Base-by-base conservation (phyloP, 192 early-diverging fungal genomes). In the Phycomyces nitens region DNA sequence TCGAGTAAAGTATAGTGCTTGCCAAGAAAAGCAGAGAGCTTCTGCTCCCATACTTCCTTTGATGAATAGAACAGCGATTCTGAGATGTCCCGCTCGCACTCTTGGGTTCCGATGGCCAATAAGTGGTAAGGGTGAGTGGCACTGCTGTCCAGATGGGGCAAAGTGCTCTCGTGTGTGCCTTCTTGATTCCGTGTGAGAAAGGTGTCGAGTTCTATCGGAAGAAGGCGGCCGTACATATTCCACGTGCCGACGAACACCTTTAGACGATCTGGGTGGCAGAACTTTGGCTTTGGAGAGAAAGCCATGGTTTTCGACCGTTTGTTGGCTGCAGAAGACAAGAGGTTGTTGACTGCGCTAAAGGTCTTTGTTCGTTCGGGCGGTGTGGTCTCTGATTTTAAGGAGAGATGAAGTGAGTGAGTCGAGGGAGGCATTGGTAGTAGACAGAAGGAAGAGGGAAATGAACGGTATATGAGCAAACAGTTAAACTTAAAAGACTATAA, bases 211-310 rank as follows among this genome's bases (percentile, higher is more conserved):
- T 75, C 77, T 14, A 76, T 69, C 2, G 43, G 70, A 21, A 68
- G 26, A 21, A 79, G 59, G 15, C 72, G 70, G 0, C 79, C 79
- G 60, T 75, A 77, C 81, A 83, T 83, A 50, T 83, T 83, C 81
- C 81, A 83, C 11, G 81, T 83, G 23, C 81, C 81, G 11, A 83
- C 66, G 69, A 83, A 83, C 10, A 83, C 70, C 47, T 83, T 83
- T 12, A 83, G 68, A 14, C 77, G 65, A 40, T 73, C 56, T 14
- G 44, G 44, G 7, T 58, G 51, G 27, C 22, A 39, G 20, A 9
- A 23, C 18, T 38, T 7, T 0, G 22, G 18, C 12, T 20, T 39
- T 47, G 12, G 18, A 29, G 26, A n/a, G 6, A 29, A 40, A 14
- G 10, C 54, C 15, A 43, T 55, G 38, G 18, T 54, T 38, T 15